Conservation (phyloP, 306 rosid genomes). For the Amphicarpaea edgeworthii region DNA sequence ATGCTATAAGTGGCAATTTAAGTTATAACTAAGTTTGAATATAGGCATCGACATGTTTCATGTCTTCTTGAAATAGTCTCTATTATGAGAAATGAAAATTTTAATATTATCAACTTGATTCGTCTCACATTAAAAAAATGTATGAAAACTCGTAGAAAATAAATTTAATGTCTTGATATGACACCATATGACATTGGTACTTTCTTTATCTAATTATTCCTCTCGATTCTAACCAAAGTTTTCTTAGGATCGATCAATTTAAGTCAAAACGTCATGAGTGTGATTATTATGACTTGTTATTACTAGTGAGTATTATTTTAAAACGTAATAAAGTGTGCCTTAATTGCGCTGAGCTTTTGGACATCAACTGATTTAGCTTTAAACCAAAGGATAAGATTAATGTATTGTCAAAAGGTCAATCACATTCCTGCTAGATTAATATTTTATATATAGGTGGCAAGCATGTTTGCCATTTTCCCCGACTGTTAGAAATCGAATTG, state of each 20-base stretch:
- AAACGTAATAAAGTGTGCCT: background rate
- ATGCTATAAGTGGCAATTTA: background rate
- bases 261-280: slow-evolving; percentile 35
- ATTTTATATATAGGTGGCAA: background rate
- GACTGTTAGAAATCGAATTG: slow-evolving; percentile 9
- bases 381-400: slow-evolving; percentile 8
- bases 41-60: background rate
- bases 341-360: slow-evolving; percentile 1
- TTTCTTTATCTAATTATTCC: slow-evolving; percentile 16
- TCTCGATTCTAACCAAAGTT: slow-evolving; percentile 2
- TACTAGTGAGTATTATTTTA: background rate
- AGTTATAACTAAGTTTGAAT: background rate
- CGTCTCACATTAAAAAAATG: background rate
- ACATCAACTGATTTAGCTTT: slow-evolving; percentile 5
- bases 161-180: background rate
- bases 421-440: slow-evolving; percentile 12
- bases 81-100: background rate
- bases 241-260: background rate
- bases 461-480: background rate
- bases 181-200: slow-evolving; percentile 13
- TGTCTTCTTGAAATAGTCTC: background rate
- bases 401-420: background rate
- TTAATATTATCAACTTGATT: background rate
- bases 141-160: too few species aligned
- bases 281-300: background rate